A percentile compares a stretch with the other conserved stretches of the same genome.
These are phyloP conservation scores for Eucalyptus cloeziana DNA, from an alignment of 345 rosid species.

Conservation along the genomic window DNA sequence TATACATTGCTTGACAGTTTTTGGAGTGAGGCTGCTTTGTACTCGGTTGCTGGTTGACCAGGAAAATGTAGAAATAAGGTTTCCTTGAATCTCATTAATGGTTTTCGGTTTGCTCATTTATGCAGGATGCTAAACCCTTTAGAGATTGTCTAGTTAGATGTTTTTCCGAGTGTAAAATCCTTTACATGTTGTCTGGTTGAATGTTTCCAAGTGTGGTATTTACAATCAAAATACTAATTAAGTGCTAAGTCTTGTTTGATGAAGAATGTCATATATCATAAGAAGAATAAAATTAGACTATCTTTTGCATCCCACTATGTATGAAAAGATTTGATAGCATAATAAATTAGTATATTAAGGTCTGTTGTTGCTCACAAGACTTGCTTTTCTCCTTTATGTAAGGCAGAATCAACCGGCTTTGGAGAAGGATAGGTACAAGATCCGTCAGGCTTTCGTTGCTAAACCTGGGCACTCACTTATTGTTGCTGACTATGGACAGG, in stretches of 20 bases:
- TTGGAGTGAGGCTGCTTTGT: background rate
- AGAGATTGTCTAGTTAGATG: background rate
- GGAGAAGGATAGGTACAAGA: conserved; percentile 98
- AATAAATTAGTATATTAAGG: background rate
- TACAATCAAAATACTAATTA: background rate
- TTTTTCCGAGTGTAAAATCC: background rate
- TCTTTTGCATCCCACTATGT: background rate
- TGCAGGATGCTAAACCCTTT: background rate
- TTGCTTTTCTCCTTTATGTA: background rate
- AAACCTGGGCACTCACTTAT: conserved; percentile 90
- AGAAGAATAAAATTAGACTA: background rate
- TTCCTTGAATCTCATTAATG: background rate
- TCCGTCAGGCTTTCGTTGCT: conserved; percentile 91
- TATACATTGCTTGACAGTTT: background rate
- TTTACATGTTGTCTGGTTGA: background rate
- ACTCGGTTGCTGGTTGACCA: background rate
- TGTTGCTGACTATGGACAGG: conserved; percentile 99
- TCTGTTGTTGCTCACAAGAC: background rate
- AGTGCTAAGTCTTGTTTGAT: background rate
- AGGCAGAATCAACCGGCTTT: conserved; percentile 93
- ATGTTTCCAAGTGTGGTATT: background rate
- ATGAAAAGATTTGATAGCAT: background rate
- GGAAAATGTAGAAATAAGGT: background rate
- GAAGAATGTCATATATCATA: background rate
- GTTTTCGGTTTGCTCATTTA: background rate